phyloP scores from a whole-genome alignment of 208 protist genomes.

The Phytomonas francai region DNA sequence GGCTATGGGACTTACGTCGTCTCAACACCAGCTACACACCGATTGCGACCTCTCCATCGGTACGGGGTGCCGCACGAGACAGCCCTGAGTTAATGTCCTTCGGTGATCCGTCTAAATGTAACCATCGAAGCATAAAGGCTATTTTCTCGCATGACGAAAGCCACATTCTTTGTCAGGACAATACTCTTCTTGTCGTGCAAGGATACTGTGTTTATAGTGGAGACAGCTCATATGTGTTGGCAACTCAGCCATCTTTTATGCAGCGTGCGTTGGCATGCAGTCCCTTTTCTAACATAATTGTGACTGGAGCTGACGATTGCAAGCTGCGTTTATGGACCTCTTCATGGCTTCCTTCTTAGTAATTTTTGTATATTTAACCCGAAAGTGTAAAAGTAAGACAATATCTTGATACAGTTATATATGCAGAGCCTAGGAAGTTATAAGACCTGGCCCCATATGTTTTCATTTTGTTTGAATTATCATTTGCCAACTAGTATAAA shows the following conservation, averaged over 20 bases:
- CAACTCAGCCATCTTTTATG: conserved; percentile 49
- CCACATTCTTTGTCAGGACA: conserved; percentile 61
- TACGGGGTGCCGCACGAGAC: conserved; percentile 10
- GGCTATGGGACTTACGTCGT: conserved; percentile 77
- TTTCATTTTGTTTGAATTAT: too few species aligned
- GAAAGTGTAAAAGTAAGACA: conserved; percentile 4
- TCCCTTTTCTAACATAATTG: conserved; percentile 42
- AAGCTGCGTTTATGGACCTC: conserved; percentile 77
- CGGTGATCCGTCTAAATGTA: conserved; percentile 62
- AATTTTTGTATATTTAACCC: background rate
- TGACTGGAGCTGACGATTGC: conserved; percentile 79
- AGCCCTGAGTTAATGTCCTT: conserved; percentile 56
- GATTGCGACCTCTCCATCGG: conserved; percentile 5
- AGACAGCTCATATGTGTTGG: conserved; percentile 39
- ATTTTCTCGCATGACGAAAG: conserved; percentile 68
- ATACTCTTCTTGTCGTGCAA: conserved; percentile 49
- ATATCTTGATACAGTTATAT: background rate
- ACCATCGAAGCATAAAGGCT: conserved; percentile 66
- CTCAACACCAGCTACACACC: conserved; percentile 17
- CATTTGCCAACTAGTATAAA: background rate
- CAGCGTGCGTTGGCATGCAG: conserved; percentile 49
- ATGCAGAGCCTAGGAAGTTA: too few species aligned
- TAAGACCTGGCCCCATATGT: too few species aligned
- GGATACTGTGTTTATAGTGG: conserved; percentile 65
- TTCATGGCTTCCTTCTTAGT: conserved; percentile 39